A percentile compares a stretch with the other conserved stretches of the same genome.
These are phyloP conservation scores for Clonostachys byssicola DNA, from an alignment of 2,329 filamentous ascomycete species.

Conservation along the genomic window DNA sequence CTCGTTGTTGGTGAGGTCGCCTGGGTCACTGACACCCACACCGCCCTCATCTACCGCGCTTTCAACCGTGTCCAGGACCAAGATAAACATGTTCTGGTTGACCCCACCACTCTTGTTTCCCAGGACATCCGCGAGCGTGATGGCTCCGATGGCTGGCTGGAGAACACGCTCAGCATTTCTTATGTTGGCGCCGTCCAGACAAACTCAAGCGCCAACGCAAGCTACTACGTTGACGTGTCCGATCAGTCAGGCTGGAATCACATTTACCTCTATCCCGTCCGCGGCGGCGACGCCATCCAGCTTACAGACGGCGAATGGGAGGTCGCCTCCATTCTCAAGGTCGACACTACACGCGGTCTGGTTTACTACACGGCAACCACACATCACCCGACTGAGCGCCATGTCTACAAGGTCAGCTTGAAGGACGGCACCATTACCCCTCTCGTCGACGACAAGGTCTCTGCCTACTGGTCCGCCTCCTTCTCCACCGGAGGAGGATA, in stretches of 20 bases:
- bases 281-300: slow-evolving; percentile 42
- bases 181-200: slow-evolving; percentile 45
- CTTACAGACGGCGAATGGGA: slow-evolving; percentile 67
- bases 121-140: slow-evolving; percentile 51
- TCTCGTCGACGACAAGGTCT: slow-evolving; percentile 55
- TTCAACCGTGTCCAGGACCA: slow-evolving; percentile 67
- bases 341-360: slow-evolving; percentile 50
- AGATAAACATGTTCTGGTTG: slow-evolving; percentile 58
- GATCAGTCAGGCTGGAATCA: slow-evolving; percentile 68
- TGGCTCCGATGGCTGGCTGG: slow-evolving; percentile 57
- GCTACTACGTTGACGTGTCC: slow-evolving; percentile 63
- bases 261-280: slow-evolving; percentile 58
- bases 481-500: slow-evolving; percentile 60
- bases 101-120: slow-evolving; percentile 40
- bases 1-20: slow-evolving; percentile 64
- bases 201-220: slow-evolving; percentile 19
- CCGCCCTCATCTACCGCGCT: slow-evolving; percentile 58
- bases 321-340: slow-evolving; percentile 52
- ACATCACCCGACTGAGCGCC: slow-evolving; percentile 61
- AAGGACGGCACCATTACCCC: slow-evolving; percentile 46
- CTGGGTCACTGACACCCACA: slow-evolving; percentile 60
- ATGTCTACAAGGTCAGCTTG: slow-evolving; percentile 64
- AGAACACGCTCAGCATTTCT: slow-evolving; percentile 51
- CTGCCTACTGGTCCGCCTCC: slow-evolving; percentile 59
- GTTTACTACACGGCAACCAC: slow-evolving; percentile 65